Conservation (phyloP, 352 stramenopile genomes). For the Phytophthora uliginosa region DNA sequence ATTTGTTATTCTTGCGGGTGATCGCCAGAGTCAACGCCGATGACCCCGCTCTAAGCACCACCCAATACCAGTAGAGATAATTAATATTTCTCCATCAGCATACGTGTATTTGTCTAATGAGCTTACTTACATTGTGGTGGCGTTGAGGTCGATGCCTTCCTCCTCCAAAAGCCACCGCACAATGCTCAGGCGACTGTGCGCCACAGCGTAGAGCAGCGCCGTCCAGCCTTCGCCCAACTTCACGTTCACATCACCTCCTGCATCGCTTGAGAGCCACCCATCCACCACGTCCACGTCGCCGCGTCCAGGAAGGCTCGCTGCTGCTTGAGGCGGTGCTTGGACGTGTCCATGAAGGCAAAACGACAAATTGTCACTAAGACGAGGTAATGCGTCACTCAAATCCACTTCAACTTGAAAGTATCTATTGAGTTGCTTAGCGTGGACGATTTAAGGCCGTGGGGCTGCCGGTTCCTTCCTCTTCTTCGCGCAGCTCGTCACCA, state of each 20-base stretch:
- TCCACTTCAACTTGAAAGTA: not conserved
- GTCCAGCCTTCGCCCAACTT: slow-evolving; percentile 74
- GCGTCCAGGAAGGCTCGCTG: slow-evolving; percentile 62
- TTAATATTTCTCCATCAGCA: not conserved
- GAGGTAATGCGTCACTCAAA: not conserved
- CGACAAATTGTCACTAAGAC: slow-evolving; percentile 3
- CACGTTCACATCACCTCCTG: slow-evolving; percentile 59
- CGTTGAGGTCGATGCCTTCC: slow-evolving; percentile 61
- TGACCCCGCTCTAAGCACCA: slow-evolving; percentile 46
- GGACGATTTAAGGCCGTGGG: not conserved
- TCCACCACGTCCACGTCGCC: slow-evolving; percentile 54
- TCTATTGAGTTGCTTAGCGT: not conserved
- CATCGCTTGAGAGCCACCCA: slow-evolving; percentile 40
- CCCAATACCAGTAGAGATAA: not conserved
- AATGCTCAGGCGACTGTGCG: slow-evolving; percentile 54
- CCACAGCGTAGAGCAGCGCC: slow-evolving; percentile 74
- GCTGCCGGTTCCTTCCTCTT: slow-evolving; percentile 21
- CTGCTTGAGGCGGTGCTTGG: not conserved
- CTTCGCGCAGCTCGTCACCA: slow-evolving; percentile 26
- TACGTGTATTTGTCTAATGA: not conserved
- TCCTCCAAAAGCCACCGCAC: slow-evolving; percentile 52
- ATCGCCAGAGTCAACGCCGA: slow-evolving; percentile 72
- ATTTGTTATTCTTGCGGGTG: slow-evolving; percentile 49
- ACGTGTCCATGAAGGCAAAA: not conserved
- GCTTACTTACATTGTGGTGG: slow-evolving; percentile 54